Conservation (phyloP, 768 basidiomycete species). For the Phlegmacium glaucopus region DNA sequence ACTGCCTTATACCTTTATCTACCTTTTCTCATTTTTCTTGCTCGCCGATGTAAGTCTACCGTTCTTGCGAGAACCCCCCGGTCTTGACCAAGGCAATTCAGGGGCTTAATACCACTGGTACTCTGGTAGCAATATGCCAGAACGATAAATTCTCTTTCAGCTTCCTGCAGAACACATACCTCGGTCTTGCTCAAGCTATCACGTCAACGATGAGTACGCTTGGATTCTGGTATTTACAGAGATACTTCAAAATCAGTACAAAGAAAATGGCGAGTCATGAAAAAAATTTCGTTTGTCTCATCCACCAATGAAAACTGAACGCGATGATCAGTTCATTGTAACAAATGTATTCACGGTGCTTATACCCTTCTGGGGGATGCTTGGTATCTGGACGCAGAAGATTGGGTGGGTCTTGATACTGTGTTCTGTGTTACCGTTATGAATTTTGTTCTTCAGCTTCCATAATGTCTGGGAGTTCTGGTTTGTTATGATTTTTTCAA, state of each 20-base stretch:
- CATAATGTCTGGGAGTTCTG: conserved; percentile 90
- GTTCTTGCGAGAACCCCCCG: not conserved
- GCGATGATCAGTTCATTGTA: conserved; percentile 53
- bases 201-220: conserved; percentile 71
- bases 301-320: not conserved
- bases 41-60: conserved; percentile 59
- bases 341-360: conserved; percentile 75
- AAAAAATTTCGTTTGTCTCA: not conserved
- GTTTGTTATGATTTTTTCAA: conserved; percentile 28
- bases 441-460: conserved; percentile 31
- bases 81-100: conserved; percentile 20
- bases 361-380: conserved; percentile 84
- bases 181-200: conserved; percentile 71
- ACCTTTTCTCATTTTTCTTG: conserved; percentile 74
- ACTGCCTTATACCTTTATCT: conserved; percentile 80
- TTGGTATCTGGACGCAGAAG: conserved; percentile 77
- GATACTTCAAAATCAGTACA: conserved; percentile 72
- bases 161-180: conserved; percentile 78
- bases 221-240: conserved; percentile 83
- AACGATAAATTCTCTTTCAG: conserved; percentile 81
- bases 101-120: conserved; percentile 81
- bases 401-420: conserved; percentile 49
- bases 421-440: not conserved
- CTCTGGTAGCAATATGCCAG: conserved; percentile 72
- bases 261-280: conserved; percentile 70